These are phyloP conservation scores for Astrephomene gubernaculifera DNA, from an alignment of 139 green algal genomes.

Conservation along the genomic window DNA sequence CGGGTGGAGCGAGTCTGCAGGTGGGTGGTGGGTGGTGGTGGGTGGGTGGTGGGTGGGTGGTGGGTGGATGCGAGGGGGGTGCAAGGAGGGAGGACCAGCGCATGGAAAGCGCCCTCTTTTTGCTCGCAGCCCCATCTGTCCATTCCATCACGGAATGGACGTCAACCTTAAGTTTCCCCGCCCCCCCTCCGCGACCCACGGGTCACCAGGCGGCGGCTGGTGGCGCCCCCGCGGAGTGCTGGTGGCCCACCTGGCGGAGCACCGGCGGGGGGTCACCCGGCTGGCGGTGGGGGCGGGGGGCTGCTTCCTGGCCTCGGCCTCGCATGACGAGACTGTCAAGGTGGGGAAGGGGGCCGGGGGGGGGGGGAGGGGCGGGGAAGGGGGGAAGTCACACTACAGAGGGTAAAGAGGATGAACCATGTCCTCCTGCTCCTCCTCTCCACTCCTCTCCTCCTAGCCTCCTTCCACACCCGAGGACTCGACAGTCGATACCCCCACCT, in stretches of 20 bases:
- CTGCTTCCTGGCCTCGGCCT: slow-evolving; percentile 84
- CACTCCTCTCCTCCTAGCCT: no score
- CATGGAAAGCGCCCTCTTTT: background rate
- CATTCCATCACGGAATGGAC: background rate
- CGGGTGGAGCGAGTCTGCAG: background rate
- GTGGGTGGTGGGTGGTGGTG: background rate
- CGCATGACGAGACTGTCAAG: slow-evolving; percentile 89
- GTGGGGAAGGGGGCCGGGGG: slow-evolving; percentile 32
- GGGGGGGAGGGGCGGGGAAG: background rate
- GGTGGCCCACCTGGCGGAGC: slow-evolving; percentile 91
- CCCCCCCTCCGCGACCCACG: background rate
- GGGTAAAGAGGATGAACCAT: no score
- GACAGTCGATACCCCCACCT: background rate
- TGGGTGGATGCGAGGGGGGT: background rate
- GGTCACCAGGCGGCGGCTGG: slow-evolving; percentile 25
- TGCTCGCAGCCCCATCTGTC: background rate
- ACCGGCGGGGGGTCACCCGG: slow-evolving; percentile 80
- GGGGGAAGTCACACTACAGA: background rate
- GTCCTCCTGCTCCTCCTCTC: no score
- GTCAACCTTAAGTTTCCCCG: background rate
- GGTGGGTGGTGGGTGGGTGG: background rate
- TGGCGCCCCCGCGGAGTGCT: slow-evolving; percentile 93
- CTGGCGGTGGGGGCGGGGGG: slow-evolving; percentile 76
- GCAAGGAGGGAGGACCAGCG: background rate
- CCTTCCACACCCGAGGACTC: background rate